Conservation (phyloP, 306 rosid species). For the Cyclanthera cordifolia region DNA sequence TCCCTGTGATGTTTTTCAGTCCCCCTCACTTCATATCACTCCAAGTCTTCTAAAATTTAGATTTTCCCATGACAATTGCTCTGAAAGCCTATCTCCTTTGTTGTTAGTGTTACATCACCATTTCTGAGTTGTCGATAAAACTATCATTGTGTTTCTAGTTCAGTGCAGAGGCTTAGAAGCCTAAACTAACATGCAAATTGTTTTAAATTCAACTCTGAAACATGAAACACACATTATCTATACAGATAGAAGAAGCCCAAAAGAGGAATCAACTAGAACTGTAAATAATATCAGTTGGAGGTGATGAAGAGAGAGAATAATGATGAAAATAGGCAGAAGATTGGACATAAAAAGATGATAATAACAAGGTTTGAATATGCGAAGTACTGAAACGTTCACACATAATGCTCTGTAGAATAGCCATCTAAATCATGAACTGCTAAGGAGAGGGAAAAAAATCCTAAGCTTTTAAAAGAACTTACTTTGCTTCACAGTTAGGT, state of each 20-base stretch:
- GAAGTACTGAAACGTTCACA: neutral
- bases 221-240: neutral
- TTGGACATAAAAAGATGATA: neutral
- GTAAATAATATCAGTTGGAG: neutral
- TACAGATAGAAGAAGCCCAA: neutral
- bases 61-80: too few relatives aligned
- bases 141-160: too few relatives aligned
- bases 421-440: neutral
- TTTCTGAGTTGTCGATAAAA: too few relatives aligned
- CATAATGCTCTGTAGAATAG: neutral
- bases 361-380: neutral
- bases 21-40: too few relatives aligned
- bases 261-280: neutral
- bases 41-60: too few relatives aligned
- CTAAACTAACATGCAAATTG: too few relatives aligned
- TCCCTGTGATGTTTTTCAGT: too few relatives aligned
- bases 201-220: too few relatives aligned
- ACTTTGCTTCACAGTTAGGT: conserved; percentile 99
- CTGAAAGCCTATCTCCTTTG: too few relatives aligned
- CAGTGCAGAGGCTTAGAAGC: too few relatives aligned
- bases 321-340: neutral
- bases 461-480: conserved; percentile 20
- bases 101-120: too few relatives aligned
- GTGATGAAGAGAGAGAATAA: neutral
- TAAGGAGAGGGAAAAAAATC: neutral